Percentiles rank a stretch among this genome's conserved stretches.
phyloP scores from a whole-genome alignment of 1,139 yeast species.

The Hanseniaspora gamundiae region DNA sequence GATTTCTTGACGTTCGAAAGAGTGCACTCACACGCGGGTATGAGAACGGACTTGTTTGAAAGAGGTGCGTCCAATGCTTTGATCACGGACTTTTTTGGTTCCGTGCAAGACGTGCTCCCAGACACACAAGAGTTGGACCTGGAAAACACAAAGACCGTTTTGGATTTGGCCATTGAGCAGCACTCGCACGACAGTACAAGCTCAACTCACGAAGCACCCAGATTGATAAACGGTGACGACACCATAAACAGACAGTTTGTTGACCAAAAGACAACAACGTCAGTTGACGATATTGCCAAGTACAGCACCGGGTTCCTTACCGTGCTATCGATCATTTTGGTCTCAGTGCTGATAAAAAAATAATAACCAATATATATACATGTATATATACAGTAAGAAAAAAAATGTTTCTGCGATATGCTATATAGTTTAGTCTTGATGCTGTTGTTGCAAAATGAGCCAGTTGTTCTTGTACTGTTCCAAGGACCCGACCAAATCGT shows the following conservation, averaged over 20 bases:
- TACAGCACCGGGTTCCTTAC: no score
- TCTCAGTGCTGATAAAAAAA: no score
- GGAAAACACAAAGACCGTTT: not conserved
- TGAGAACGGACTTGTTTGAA: slow-evolving; percentile 64
- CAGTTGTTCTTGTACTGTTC: slow-evolving; percentile 26
- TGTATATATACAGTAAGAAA: no score
- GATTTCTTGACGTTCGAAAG: slow-evolving; percentile 73
- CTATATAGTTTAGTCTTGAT: slow-evolving; percentile 8
- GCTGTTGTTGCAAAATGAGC: slow-evolving; percentile 24
- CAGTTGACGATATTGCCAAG: no score
- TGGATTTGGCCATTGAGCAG: slow-evolving; percentile 2
- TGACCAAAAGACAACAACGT: no score
- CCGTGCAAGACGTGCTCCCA: slow-evolving; percentile 71
- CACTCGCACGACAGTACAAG: not conserved
- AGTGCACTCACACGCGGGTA: slow-evolving; percentile 87
- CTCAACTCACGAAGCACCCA: not conserved
- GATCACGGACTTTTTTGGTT: slow-evolving; percentile 91
- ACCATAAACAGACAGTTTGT: no score
- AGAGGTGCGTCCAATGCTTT: slow-evolving; percentile 37
- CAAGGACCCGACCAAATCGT: slow-evolving; percentile 24
- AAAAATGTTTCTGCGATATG: no score
- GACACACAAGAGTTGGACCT: slow-evolving; percentile 37
- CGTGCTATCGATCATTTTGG: no score
- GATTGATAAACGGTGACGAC: no score
- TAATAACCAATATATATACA: no score